Base-by-base conservation (phyloP, 306 rosid genomes). In the Vigna radiata region DNA sequence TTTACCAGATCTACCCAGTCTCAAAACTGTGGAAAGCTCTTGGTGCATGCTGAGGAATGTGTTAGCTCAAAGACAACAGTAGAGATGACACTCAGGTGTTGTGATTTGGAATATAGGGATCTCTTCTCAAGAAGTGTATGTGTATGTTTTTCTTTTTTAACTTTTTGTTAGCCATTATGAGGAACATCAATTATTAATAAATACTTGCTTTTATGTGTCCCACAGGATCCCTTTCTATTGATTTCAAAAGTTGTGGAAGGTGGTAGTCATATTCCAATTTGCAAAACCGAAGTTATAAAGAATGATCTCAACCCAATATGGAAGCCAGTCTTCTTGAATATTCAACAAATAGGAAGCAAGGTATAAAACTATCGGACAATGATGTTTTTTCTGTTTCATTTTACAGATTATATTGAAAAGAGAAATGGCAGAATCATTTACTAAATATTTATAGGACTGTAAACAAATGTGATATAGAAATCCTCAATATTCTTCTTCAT, bases 331-430 rank as follows among this genome's bases (percentile, higher is more conserved):
- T 93, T 80, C 88, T 83, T 96, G 85, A 96, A 88, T 88, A 85
- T 89, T 79, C 98, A 92, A 82, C 98, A 96, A 88, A 90, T 87
- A 79, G 99, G 98, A 88, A 86, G 98, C 93, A 96, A 91, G 98
- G 99, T 96, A 85, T 64, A 84, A 72, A 77, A 69, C 68, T 69
- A 55, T 17, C 73, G 36, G 53, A 10, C 44, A 43, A 16, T 72
- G 62, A 70, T 80, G 31, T 70, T 79, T 33, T 66, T 18, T 80
- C 62, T 55, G 29, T 43, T 63, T 61, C 72, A 72, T 63, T 13
- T 33, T 36, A 14, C 16, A 65, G 60, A 72, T 29, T 52, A 29
- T 21, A 17, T 71, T 66, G 47, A 37, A 70, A 50, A 48, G 82
- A 48, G 31, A 70, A 70, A 41, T 23, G 12, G 52, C 12, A 49